Evolutionary conservation across 805 yeast genomes (phyloP).

Genomic region (Spathaspora gorwiae): DNA sequence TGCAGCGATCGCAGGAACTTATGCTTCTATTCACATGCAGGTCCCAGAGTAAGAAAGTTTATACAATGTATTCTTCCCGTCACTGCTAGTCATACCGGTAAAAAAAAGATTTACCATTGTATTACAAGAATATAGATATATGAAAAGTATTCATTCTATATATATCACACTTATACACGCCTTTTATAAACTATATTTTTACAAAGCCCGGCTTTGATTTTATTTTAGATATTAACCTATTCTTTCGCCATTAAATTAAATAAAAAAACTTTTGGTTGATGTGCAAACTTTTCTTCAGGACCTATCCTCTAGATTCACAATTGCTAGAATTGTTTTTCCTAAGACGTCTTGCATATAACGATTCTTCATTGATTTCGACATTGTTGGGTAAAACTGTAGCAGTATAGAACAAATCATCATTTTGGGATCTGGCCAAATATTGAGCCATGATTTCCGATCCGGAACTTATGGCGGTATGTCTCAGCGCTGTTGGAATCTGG

Average conservation of each 20-base stretch:
- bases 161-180: not conserved
- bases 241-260: too few relatives aligned
- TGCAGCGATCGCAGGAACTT: slow-evolving; percentile 24
- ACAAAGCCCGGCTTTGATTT: slow-evolving; percentile 2
- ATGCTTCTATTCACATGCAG: slow-evolving; percentile 16
- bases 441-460: slow-evolving; percentile 79
- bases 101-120: too few relatives aligned
- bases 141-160: too few relatives aligned
- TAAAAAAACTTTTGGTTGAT: too few relatives aligned
- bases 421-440: slow-evolving; percentile 68
- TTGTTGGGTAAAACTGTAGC: slow-evolving; percentile 19
- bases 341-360: not conserved
- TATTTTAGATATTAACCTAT: too few relatives aligned
- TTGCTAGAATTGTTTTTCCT: too few relatives aligned
- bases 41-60: not conserved
- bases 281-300: too few relatives aligned
- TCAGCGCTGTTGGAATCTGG: not conserved
- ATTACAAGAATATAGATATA: too few relatives aligned
- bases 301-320: too few relatives aligned
- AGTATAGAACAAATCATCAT: slow-evolving; percentile 50
- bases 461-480: slow-evolving; percentile 17
- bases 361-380: slow-evolving; percentile 9
- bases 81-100: too few relatives aligned
- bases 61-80: not conserved
- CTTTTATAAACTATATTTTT: not conserved